Percentiles rank a stretch among this genome's conserved stretches.
Evolutionary conservation across 148 eudicot species (phyloP).

Genomic region (Polygonum maritimum): DNA sequence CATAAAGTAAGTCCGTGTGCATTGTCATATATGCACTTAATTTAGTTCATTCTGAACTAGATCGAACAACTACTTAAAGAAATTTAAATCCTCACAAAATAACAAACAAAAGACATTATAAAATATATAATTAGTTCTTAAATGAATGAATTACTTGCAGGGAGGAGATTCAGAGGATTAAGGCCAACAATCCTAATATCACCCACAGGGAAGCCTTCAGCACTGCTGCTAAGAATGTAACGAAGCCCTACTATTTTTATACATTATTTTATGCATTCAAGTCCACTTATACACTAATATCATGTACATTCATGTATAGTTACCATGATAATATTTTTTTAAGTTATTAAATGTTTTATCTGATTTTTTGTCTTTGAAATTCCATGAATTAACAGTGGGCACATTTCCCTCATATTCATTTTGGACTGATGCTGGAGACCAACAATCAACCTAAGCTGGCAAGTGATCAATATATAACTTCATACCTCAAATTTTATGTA

Average conservation of each 20-base stretch:
- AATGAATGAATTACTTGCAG: background rate
- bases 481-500: background rate
- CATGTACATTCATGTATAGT: too few species aligned
- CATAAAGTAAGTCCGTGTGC: conserved; percentile 5
- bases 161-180: conserved; percentile 15
- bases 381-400: conserved; percentile 4
- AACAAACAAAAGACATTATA: background rate
- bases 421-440: conserved; percentile 14
- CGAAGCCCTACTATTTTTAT: background rate
- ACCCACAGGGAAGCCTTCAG: conserved; percentile 13
- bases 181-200: conserved; percentile 8
- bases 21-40: background rate
- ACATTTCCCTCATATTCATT: conserved; percentile 13
- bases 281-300: background rate
- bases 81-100: background rate
- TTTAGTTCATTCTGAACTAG: too few species aligned
- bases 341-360: too few species aligned
- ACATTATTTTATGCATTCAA: background rate
- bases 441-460: conserved; percentile 12
- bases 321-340: too few species aligned
- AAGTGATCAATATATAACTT: background rate
- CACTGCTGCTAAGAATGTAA: conserved; percentile 13
- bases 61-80: too few species aligned
- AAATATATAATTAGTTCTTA: background rate
- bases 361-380: background rate